These are phyloP conservation scores for Lodderomyces parapsilosis DNA, from an alignment of 1,139 yeast genomes.

Conservation along the genomic window DNA sequence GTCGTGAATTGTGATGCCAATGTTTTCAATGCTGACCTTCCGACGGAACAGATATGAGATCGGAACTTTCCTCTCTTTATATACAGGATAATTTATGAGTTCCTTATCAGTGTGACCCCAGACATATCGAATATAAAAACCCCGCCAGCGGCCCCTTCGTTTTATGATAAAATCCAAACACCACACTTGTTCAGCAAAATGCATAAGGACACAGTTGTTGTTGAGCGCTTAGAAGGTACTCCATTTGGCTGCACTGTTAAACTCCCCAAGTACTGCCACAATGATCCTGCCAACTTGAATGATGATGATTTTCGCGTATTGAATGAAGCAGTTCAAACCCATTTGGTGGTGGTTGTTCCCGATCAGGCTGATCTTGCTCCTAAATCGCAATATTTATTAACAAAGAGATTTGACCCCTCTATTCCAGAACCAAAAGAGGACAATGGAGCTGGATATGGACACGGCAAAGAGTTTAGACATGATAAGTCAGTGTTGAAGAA, in stretches of 20 bases:
- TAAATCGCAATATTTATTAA: constrained; percentile 68
- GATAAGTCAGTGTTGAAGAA: constrained; percentile 71
- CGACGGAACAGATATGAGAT: constrained; percentile 4
- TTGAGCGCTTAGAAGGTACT: constrained; percentile 49
- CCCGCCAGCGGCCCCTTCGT: background rate
- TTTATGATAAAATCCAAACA: background rate
- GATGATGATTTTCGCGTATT: constrained; percentile 64
- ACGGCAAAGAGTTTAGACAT: constrained; percentile 81
- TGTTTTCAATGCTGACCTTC: too few species aligned
- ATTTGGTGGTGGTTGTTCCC: constrained; percentile 74
- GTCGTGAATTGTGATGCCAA: too few species aligned
- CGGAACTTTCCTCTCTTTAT: background rate
- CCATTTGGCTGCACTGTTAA: constrained; percentile 68
- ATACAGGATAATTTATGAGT: background rate
- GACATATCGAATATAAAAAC: background rate
- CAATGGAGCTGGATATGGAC: constrained; percentile 59
- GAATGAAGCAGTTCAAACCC: constrained; percentile 60
- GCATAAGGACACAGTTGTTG: constrained; percentile 26
- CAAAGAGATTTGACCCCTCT: constrained; percentile 75
- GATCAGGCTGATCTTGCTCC: constrained; percentile 66
- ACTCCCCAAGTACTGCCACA: constrained; percentile 62
- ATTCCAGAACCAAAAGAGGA: constrained; percentile 49
- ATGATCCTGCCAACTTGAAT: constrained; percentile 70
- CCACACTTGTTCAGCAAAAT: constrained; percentile 14
- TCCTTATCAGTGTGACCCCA: constrained; percentile 1